These are phyloP conservation scores for Ramaria sp. DNA, from an alignment of 768 basidiomycete species.

Conservation along the genomic window DNA sequence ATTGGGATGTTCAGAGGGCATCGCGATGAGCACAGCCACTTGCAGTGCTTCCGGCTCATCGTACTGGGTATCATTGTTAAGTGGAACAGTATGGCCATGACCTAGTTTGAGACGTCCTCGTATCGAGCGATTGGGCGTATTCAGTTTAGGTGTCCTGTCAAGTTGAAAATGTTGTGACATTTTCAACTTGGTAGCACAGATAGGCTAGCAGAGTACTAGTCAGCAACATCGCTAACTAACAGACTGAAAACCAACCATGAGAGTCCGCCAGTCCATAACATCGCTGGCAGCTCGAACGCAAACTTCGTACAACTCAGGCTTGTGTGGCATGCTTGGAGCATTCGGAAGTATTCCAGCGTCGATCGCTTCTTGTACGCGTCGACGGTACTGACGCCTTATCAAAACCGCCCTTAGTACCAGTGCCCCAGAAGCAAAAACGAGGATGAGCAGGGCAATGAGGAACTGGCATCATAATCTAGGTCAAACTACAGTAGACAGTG, in stretches of 20 bases:
- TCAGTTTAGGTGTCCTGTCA: background rate
- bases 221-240: background rate
- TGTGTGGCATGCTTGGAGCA: background rate
- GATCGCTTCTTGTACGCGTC: background rate
- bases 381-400: conserved; percentile 3
- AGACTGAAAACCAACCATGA: background rate
- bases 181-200: background rate
- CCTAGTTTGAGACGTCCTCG: background rate
- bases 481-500: too few species aligned
- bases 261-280: background rate
- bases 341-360: conserved; percentile 1
- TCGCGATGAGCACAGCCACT: conserved; percentile 8
- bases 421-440: conserved; percentile 1
- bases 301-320: conserved; percentile 8
- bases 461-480: background rate
- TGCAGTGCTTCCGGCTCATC: background rate
- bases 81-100: background rate
- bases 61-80: background rate
- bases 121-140: background rate
- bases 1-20: background rate
- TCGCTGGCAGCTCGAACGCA: background rate
- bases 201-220: conserved; percentile 1
- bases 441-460: conserved; percentile 3
- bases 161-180: background rate
- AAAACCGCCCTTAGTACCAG: background rate